phyloP scores from a whole-genome alignment of 345 rosid genomes.

The Atalantia buxifolia region DNA sequence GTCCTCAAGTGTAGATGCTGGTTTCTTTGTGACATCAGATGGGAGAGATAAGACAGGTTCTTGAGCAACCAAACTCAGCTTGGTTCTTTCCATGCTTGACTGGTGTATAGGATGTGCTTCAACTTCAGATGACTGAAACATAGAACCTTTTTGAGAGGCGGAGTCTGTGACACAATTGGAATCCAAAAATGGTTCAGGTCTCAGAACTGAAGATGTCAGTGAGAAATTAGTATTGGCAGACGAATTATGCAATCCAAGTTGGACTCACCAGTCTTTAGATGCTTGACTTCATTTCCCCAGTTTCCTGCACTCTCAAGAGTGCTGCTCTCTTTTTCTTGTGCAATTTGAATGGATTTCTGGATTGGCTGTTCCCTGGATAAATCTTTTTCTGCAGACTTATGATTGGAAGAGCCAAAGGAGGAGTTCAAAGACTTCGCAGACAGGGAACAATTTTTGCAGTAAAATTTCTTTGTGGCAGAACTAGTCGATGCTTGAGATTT shows the following conservation, averaged over 20 bases:
- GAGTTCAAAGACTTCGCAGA: constrained; percentile 12
- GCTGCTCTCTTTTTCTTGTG: background rate
- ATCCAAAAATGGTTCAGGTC: background rate
- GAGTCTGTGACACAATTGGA: background rate
- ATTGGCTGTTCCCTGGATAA: background rate
- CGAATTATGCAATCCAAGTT: constrained; percentile 4
- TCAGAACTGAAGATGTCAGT: constrained; percentile 8
- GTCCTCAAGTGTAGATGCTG: constrained; percentile 1
- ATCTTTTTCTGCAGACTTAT: background rate
- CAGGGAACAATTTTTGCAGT: constrained; percentile 11
- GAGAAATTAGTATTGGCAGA: constrained; percentile 10
- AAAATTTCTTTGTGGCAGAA: constrained; percentile 12
- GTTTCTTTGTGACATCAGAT: background rate
- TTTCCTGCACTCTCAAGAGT: constrained; percentile 2
- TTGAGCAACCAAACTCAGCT: background rate
- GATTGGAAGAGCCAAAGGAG: constrained; percentile 7
- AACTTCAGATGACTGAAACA: constrained; percentile 7
- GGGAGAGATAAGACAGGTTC: background rate
- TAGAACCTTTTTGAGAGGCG: background rate
- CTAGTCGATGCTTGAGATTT: constrained; percentile 11
- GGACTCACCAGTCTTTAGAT: background rate
- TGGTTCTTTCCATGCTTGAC: constrained; percentile 6
- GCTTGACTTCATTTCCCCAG: constrained; percentile 1
- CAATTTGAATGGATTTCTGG: constrained; percentile 11
- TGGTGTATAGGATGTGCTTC: constrained; percentile 5